These are phyloP conservation scores for Thelonectria blattea DNA, from an alignment of 2,329 filamentous ascomycete genomes.

Conservation along the genomic window DNA sequence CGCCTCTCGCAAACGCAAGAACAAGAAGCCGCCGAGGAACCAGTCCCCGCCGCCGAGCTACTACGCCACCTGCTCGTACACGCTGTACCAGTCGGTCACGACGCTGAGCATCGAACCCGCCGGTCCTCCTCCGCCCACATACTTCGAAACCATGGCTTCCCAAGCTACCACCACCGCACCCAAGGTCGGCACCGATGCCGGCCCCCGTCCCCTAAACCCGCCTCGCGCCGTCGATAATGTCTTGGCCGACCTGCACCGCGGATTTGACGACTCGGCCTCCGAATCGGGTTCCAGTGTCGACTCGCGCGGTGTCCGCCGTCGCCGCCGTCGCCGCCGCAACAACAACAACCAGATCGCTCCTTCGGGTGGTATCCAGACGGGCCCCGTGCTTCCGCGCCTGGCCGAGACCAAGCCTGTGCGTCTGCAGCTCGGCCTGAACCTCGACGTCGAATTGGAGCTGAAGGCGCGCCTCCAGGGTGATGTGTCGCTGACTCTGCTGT, in stretches of 20 bases:
- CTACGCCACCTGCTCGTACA: constrained; percentile 25
- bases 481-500: constrained; percentile 29
- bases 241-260: constrained; percentile 29
- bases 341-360: constrained; percentile 31
- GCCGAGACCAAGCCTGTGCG: constrained; percentile 31
- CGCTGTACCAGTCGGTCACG: constrained; percentile 22
- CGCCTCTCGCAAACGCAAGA: constrained; percentile 23
- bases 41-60: constrained; percentile 23
- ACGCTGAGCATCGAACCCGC: constrained; percentile 28
- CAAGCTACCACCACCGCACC: constrained; percentile 19
- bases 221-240: constrained; percentile 23
- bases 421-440: constrained; percentile 28
- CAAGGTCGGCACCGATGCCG: constrained; percentile 28
- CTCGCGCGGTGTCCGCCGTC: constrained; percentile 18
- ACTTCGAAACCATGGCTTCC: constrained; percentile 27
- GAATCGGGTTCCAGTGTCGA: constrained; percentile 28
- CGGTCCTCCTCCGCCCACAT: constrained; percentile 24
- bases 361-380: constrained; percentile 27
- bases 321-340: constrained; percentile 26
- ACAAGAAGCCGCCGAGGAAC: constrained; percentile 10
- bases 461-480: constrained; percentile 30
- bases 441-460: constrained; percentile 29
- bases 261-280: constrained; percentile 30
- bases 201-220: constrained; percentile 16
- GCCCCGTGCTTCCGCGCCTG: constrained; percentile 24